Evolutionary conservation across 1,284 basidiomycete species (phyloP).

Genomic region (Boletellus dicymbophilus): DNA sequence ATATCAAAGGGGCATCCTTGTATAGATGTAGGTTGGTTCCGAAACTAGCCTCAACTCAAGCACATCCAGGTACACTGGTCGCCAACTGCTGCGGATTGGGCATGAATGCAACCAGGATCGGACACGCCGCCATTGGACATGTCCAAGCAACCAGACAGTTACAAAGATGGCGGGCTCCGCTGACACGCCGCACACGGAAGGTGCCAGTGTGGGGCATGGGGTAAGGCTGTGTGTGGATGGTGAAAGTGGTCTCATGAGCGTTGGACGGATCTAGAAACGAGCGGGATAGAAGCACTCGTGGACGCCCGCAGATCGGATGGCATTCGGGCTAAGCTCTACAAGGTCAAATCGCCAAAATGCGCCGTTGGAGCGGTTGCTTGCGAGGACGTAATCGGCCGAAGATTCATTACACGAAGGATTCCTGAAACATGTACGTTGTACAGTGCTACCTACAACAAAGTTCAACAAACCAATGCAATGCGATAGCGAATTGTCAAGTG

Average conservation of each 20-base stretch:
- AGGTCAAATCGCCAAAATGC: slow-evolving; percentile 5
- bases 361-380: not conserved
- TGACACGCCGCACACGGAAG: slow-evolving; percentile 18
- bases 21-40: too few species aligned
- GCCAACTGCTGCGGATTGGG: slow-evolving; percentile 10
- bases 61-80: slow-evolving; percentile 21
- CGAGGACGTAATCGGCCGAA: not conserved
- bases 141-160: slow-evolving; percentile 9
- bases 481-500: slow-evolving; percentile 27
- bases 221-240: slow-evolving; percentile 24
- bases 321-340: too few species aligned
- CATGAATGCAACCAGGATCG: slow-evolving; percentile 2
- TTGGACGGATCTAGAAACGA: slow-evolving; percentile 24
- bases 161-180: slow-evolving; percentile 28
- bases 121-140: slow-evolving; percentile 14
- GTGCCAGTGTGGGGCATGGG: slow-evolving; percentile 25
- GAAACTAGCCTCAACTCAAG: too few species aligned
- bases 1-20: not conserved
- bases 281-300: slow-evolving; percentile 11
- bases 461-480: slow-evolving; percentile 32
- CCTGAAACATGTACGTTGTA: slow-evolving; percentile 20
- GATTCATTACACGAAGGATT: not conserved
- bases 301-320: slow-evolving; percentile 14
- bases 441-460: slow-evolving; percentile 32
- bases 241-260: not conserved